Evolutionary conservation across 23 red algal species (phyloP).

Genomic region (Gracilaria domingensis): DNA sequence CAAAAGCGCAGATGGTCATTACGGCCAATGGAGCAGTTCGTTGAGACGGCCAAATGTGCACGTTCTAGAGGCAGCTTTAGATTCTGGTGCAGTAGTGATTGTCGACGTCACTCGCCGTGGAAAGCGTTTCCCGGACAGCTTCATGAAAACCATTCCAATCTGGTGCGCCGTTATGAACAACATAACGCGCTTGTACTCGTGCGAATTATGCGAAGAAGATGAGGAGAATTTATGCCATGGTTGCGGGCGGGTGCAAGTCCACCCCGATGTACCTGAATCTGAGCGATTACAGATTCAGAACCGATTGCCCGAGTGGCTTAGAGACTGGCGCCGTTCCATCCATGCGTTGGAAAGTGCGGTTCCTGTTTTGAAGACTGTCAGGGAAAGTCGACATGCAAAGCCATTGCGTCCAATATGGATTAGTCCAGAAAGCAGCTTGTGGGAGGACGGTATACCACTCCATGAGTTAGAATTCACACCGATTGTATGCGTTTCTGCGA

Average conservation of each 20-base stretch:
- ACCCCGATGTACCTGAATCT: conserved; percentile 47
- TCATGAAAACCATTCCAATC: conserved; percentile 67
- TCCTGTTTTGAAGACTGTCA: background rate
- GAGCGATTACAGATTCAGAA: conserved; percentile 38
- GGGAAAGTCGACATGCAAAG: background rate
- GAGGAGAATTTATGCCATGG: background rate
- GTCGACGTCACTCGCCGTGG: conserved; percentile 74
- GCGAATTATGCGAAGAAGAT: background rate
- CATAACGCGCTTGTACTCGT: conserved; percentile 25
- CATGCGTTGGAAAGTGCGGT: background rate
- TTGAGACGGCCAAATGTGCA: conserved; percentile 64
- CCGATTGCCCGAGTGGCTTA: conserved; percentile 42
- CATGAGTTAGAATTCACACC: conserved; percentile 52
- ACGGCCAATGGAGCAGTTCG: conserved; percentile 57
- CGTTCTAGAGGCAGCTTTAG: conserved; percentile 25
- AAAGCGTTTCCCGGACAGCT: conserved; percentile 62
- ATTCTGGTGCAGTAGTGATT: conserved; percentile 42
- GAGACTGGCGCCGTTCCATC: conserved; percentile 40
- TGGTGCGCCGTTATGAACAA: conserved; percentile 75
- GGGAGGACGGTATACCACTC: conserved; percentile 50
- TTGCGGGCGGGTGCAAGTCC: conserved; percentile 27
- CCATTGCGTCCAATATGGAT: conserved; percentile 60
- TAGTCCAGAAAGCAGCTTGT: conserved; percentile 27
- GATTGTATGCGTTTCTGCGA: conserved; percentile 63
- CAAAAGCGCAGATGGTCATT: conserved; percentile 81